These are phyloP conservation scores for Vitis hybrid DNA, from an alignment of 177 flowering plant genomes.

Conservation along the genomic window DNA sequence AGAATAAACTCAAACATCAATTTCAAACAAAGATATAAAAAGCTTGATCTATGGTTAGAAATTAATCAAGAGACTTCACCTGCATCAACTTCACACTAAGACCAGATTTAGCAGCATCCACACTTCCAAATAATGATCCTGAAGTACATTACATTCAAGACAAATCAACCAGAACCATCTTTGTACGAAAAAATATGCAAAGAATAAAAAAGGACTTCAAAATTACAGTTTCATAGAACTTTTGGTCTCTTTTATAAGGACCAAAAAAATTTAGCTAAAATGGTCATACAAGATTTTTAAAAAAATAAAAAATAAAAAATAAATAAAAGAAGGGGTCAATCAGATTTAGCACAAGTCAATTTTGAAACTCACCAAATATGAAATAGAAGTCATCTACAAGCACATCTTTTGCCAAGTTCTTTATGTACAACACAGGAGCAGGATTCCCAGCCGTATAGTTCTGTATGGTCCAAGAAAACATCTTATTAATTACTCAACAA, in stretches of 20 bases:
- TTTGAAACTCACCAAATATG: slow-evolving; percentile 70
- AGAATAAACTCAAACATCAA: too few relatives aligned
- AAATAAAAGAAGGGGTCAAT: neutral
- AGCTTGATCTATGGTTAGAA: neutral
- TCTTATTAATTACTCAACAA: neutral
- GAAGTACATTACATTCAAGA: slow-evolving; percentile 18
- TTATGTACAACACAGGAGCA: slow-evolving; percentile 74
- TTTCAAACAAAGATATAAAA: neutral
- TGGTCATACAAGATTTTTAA: too few relatives aligned
- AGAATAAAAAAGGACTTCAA: too few relatives aligned
- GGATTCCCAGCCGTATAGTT: slow-evolving; percentile 87
- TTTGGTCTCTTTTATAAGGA: too few relatives aligned
- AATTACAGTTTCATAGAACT: too few relatives aligned
- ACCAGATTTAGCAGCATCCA: slow-evolving; percentile 59
- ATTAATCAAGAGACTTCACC: slow-evolving; percentile 38
- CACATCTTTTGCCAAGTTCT: slow-evolving; percentile 94
- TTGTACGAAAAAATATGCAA: too few relatives aligned
- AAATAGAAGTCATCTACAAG: slow-evolving; percentile 77
- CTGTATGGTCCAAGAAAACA: slow-evolving; percentile 40
- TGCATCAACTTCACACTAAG: slow-evolving; percentile 85
- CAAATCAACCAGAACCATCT: neutral
- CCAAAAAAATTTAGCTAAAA: too few relatives aligned
- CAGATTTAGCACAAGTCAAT: neutral
- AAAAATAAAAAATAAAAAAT: neutral
- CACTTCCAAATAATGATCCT: slow-evolving; percentile 86